Evolutionary conservation across 805 yeast genomes (phyloP).

Genomic region (Starmera dryadoides): DNA sequence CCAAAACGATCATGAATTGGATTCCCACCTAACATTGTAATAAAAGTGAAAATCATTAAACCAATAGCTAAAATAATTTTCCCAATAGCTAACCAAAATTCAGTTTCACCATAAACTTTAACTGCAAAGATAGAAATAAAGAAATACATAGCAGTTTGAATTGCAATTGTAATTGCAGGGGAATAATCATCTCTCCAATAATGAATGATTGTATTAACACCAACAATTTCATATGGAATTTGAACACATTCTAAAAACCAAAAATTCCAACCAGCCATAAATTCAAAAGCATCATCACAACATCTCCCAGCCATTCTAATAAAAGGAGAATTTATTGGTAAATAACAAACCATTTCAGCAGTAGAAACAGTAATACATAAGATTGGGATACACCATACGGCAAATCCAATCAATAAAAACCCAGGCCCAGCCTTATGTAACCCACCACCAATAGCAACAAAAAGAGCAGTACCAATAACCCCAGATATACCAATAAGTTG

Average conservation of each 20-base stretch:
- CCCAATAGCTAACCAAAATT: slow-evolving; percentile 70
- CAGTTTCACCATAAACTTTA: slow-evolving; percentile 70
- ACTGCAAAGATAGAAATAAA: slow-evolving; percentile 69
- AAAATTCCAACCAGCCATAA: slow-evolving; percentile 75
- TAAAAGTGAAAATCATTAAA: slow-evolving; percentile 62
- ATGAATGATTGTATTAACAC: slow-evolving; percentile 71
- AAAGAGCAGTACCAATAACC: slow-evolving; percentile 74
- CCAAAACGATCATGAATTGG: slow-evolving; percentile 61
- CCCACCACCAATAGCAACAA: slow-evolving; percentile 64
- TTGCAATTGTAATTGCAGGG: slow-evolving; percentile 60
- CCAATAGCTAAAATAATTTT: slow-evolving; percentile 74
- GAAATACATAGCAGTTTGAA: slow-evolving; percentile 59
- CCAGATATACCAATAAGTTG: slow-evolving; percentile 78
- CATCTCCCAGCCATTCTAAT: slow-evolving; percentile 68
- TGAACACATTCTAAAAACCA: slow-evolving; percentile 70
- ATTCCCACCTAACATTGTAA: slow-evolving; percentile 85
- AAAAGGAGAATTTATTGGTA: slow-evolving; percentile 75
- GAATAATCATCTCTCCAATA: slow-evolving; percentile 75
- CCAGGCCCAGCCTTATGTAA: slow-evolving; percentile 55
- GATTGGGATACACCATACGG: slow-evolving; percentile 65
- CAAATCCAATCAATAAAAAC: slow-evolving; percentile 55
- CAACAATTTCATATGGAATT: slow-evolving; percentile 79
- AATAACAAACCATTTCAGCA: slow-evolving; percentile 73
- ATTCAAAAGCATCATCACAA: slow-evolving; percentile 68
- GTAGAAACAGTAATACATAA: slow-evolving; percentile 59